Conservation (phyloP, 2,329 filamentous ascomycete species). For the Fusarium haematococcum region DNA sequence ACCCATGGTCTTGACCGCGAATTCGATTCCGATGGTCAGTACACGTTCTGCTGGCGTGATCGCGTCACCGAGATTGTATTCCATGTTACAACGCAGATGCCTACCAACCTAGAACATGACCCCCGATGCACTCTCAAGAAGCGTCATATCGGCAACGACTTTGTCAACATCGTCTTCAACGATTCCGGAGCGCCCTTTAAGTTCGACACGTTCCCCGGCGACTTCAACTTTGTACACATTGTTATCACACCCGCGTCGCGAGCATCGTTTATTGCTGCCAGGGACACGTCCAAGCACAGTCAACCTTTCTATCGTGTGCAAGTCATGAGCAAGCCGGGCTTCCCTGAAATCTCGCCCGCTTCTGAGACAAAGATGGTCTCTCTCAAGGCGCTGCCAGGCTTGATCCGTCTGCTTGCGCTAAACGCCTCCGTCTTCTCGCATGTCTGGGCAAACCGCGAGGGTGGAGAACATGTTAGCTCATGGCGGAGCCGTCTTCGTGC, state of each 20-base stretch:
- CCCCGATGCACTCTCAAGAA: slow-evolving; percentile 87
- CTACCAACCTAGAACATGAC: slow-evolving; percentile 83
- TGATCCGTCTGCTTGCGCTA: slow-evolving; percentile 88
- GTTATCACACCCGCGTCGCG: slow-evolving; percentile 90
- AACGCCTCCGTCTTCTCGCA: slow-evolving; percentile 94
- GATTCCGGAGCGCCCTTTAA: slow-evolving; percentile 90
- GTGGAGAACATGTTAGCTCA: slow-evolving; percentile 85
- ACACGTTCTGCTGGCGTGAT: slow-evolving; percentile 94
- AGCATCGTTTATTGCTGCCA: slow-evolving; percentile 77
- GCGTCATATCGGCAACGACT: slow-evolving; percentile 95
- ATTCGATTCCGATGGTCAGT: slow-evolving; percentile 84
- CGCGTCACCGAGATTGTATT: slow-evolving; percentile 95
- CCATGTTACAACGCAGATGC: slow-evolving; percentile 98
- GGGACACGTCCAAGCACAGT: slow-evolving; percentile 55
- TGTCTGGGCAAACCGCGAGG: slow-evolving; percentile 85
- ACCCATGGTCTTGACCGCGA: slow-evolving; percentile 88
- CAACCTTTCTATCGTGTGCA: slow-evolving; percentile 86
- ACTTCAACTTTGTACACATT: slow-evolving; percentile 98
- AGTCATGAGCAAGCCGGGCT: slow-evolving; percentile 87
- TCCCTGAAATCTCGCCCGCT: slow-evolving; percentile 91
- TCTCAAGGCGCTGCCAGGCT: slow-evolving; percentile 82
- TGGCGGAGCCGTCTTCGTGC: slow-evolving; percentile 90
- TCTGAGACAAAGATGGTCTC: slow-evolving; percentile 91
- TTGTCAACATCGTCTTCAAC: slow-evolving; percentile 98
- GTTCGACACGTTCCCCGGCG: slow-evolving; percentile 92